Evolutionary conservation across 2,329 filamentous ascomycete species (phyloP), one percentile per base, ranked within the genome.

Genomic region (Escovopsis weberi): DNA sequence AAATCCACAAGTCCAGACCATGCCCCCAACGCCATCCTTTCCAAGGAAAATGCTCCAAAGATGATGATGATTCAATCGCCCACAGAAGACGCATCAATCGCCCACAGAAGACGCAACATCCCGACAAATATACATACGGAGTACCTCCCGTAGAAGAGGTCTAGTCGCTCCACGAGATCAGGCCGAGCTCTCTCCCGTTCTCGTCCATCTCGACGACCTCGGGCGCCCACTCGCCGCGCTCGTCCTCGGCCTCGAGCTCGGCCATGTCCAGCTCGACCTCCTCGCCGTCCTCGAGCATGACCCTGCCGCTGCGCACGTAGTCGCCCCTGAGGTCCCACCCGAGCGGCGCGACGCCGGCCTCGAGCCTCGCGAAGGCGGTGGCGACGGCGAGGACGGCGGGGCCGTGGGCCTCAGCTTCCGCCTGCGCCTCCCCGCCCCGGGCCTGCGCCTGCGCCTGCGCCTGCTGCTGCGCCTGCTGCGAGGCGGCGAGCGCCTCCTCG

Each of bases 261-360:
- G 61, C 59, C 41, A 70, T 55, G 51, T 69, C 66, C 2, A 66
- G 54, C 41, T 69, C 63, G 0, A 72, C 61, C 47, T 68, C 52
- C 55, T 74, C 65, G 26, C 71, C 68, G 49, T 74, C 70, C 46
- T 75, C 70, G 39, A 73, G 60, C 59, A 67, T 71, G 26, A 70
- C 54, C 42, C 60, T 65, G 2, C 70, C 70, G 18, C 60, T 60
- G 4, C 68, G 61, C 6, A 72, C 52, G 47, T 71, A 72, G 44
- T 71, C 63, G 7, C 61, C 66, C 12, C 64, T 54, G 11, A 80
- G 55, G 42, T 79, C 72, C 76, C 75, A 80, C 4, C 67, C 72
- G 2, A 78, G 58, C 4, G 61, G 61, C 2, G 60, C 58, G 6
- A 56, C 53, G 5, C 47, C 49, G 7, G 53, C 46, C 45, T 64